Evolutionary conservation across 1,284 basidiomycete genomes (phyloP), one percentile per base, ranked within the genome.

Genomic region (Cutaneotrichosporon mucoides): DNA sequence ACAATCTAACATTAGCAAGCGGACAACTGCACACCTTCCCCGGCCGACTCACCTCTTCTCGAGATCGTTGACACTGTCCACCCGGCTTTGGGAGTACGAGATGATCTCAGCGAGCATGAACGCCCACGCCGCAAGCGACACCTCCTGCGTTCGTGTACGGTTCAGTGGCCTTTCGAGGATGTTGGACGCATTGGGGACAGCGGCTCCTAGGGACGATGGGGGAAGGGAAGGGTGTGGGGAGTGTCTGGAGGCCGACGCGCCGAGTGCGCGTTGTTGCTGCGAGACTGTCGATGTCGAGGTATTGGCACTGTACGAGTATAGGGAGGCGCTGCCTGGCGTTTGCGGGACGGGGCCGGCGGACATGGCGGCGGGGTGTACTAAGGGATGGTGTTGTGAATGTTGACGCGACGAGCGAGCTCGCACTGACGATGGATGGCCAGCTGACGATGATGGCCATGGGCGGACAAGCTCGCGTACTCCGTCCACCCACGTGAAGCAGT

Each of bases 41-140:
- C 38, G 34, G 36, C 4, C 52, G 16, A 10, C 15, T 52, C 58
- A 87, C 87, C 85, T 82, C 68, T 88, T 84, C 79, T 99, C 96
- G 59, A 99, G 83, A 73, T 99, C 95, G 69, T 90, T 88, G 62
- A 99, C 94, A 8, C 94, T 95, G 66, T 85, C 87, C 55, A 98
- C 95, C 55, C 92, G 84, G 70, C 89, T 92, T 79, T 99, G 95
- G 1, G 91, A 94, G 76, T 99, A 99, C 72, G 92, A 88, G 1
- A 97, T 86, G 16, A 93, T 82, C 78, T 96, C 92, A 7, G 89
- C 89, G 77, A 96, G 92, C 63, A 96, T 81, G 72, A 95, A 96
- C 0, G 88, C 84, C 76, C 90, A 93, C 1, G 91, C 87, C 2
- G 87, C 84, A 2, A 86, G 81, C 16, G 89, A 88, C 53, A 94